Conservation (phyloP, 495 filamentous ascomycete species). For the Penicillium antarcticum region DNA sequence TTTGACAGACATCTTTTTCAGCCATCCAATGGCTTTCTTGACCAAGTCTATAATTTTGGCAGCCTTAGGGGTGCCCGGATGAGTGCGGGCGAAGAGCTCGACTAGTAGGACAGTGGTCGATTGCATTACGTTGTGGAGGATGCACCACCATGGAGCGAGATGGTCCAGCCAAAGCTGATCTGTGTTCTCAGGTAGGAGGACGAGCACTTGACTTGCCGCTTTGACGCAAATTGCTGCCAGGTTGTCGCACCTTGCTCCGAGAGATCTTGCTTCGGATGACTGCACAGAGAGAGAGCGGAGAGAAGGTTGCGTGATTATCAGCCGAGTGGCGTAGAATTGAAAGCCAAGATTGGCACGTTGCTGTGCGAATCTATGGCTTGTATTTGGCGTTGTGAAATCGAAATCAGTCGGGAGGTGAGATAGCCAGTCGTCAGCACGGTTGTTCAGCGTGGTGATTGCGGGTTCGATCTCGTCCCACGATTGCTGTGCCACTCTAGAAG, state of each 20-base stretch:
- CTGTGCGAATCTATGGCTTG: conserved; percentile 27
- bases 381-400: conserved; percentile 14
- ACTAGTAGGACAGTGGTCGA: conserved; percentile 53
- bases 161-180: conserved; percentile 38
- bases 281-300: conserved; percentile 39
- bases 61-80: conserved; percentile 30
- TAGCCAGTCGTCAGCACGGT: conserved; percentile 22
- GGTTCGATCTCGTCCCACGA: conserved; percentile 24
- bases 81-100: conserved; percentile 45
- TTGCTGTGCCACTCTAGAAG: conserved; percentile 12
- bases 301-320: conserved; percentile 57
- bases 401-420: conserved; percentile 24
- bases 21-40: conserved; percentile 48
- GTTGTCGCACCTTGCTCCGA: conserved; percentile 40
- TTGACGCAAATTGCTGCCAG: conserved; percentile 49
- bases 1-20: conserved; percentile 43
- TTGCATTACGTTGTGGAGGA: conserved; percentile 60
- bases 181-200: conserved; percentile 39
- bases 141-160: conserved; percentile 55
- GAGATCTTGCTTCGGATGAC: not conserved
- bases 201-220: conserved; percentile 46
- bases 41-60: conserved; percentile 32
- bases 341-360: conserved; percentile 41
- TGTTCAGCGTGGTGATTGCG: conserved; percentile 16
- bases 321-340: conserved; percentile 51